Evolutionary conservation across 345 rosid genomes (phyloP).

Genomic region (Boechera divaricarpa): DNA sequence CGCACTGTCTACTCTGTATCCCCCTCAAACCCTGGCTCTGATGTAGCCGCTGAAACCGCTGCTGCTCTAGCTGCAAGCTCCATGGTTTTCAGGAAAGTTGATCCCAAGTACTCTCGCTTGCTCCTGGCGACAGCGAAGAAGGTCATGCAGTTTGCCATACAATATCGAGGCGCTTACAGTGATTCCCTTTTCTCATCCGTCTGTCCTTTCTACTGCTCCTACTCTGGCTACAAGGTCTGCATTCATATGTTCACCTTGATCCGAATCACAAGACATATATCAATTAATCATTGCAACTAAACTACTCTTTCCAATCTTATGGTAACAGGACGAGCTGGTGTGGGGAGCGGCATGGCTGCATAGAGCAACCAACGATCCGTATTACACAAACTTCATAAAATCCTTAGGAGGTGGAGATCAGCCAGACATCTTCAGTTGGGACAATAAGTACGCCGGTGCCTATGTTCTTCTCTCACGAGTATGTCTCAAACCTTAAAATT

Average conservation of each 20-base stretch:
- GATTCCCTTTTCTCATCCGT: conserved; percentile 74
- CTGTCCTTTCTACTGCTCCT: conserved; percentile 90
- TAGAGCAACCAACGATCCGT: conserved; percentile 63
- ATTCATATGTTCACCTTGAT: neutral
- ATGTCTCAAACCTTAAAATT: conserved; percentile 9
- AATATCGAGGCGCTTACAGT: conserved; percentile 77
- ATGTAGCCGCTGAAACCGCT: conserved; percentile 85
- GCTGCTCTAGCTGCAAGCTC: conserved; percentile 85
- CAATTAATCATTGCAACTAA: neutral
- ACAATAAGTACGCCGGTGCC: conserved; percentile 84
- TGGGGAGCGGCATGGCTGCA: conserved; percentile 94
- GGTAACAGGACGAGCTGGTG: conserved; percentile 73
- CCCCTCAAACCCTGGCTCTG: conserved; percentile 81
- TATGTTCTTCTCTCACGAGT: conserved; percentile 80
- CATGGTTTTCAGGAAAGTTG: conserved; percentile 69
- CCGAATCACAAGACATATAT: neutral
- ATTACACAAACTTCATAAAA: conserved; percentile 67
- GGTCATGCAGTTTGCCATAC: conserved; percentile 77
- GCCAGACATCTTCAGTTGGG: conserved; percentile 88
- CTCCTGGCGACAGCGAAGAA: conserved; percentile 64
- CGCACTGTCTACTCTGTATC: conserved; percentile 77
- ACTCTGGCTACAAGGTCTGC: conserved; percentile 79
- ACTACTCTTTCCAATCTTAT: conserved; percentile 13
- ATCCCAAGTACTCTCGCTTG: conserved; percentile 62
- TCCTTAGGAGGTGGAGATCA: conserved; percentile 74